Base-by-base conservation (phyloP, 1,139 yeast genomes). In the Geotrichum citri-aurantii region DNA sequence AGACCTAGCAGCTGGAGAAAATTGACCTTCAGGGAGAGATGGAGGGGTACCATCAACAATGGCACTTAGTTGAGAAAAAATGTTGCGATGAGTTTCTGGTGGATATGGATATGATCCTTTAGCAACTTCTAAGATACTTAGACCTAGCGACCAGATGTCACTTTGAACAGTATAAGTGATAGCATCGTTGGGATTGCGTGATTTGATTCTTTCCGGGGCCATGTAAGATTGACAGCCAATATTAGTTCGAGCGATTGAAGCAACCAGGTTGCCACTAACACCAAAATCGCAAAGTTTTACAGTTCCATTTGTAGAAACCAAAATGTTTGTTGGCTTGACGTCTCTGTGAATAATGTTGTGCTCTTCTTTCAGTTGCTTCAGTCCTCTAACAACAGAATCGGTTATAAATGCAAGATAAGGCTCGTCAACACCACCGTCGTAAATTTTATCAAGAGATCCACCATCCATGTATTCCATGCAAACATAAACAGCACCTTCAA, bases 391-490 rank as follows among this genome's bases (percentile, higher is more conserved):
- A 2, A 90, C 95, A 49, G 90, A 80, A 65, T 86, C 87, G 2
- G 97, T 83, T 54, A 92, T 87, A 66, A 82, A 85, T 1, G 96
- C 96, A 61, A 93, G 79, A 58, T 86, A 84, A 56, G 85, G 86
- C 71, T 92, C 96, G 61, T 83, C 84, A 26, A 91, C 80, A n/a
- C 96, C 95, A 31, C 84, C 85, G 33, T 78, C 79, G 72, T 91
- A 93, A 26, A 93, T 79, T 69, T 87, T 89, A 72, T 93, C 97
- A 60, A 95, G 76, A 0, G 97, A 90, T 0, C 97, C 97, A 55
- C 97, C 98, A 73, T 92, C 96, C 99, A 93, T 93, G 73, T 85
- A 89, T 75, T 93, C 99, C 82, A 93, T 93, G 74, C 99, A 93
- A 88, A 95, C 91, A 75, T 92, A 93, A 49, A 93, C 99, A 0